phyloP scores from a whole-genome alignment of 352 stramenopile genomes.

The Phytophthora sojae region DNA sequence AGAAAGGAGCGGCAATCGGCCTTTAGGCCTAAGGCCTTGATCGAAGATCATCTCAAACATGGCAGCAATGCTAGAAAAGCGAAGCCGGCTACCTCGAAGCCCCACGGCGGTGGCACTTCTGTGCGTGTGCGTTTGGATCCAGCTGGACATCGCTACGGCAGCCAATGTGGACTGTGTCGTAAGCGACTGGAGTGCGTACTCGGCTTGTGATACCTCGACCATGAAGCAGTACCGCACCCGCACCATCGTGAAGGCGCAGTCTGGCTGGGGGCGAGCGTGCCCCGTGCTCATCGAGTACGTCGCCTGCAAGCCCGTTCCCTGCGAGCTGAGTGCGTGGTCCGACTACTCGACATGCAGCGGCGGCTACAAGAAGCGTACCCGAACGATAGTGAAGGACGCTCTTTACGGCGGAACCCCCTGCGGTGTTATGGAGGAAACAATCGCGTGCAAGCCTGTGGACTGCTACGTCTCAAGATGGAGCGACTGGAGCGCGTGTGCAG shows the following conservation, averaged over 20 bases:
- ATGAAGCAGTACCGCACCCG: constrained; percentile 53
- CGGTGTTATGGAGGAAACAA: constrained; percentile 38
- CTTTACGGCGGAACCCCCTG: constrained; percentile 51
- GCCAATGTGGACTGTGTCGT: constrained; percentile 67
- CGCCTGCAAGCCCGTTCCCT: constrained; percentile 52
- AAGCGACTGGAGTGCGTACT: constrained; percentile 50
- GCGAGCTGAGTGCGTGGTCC: constrained; percentile 47
- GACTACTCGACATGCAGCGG: constrained; percentile 43
- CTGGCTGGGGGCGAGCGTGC: constrained; percentile 41
- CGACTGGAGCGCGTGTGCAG: constrained; percentile 42
- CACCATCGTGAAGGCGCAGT: constrained; percentile 25
- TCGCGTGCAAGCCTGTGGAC: constrained; percentile 63
- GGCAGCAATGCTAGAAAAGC: not conserved
- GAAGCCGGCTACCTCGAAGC: not conserved
- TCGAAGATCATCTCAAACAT: not conserved
- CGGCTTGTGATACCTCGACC: constrained; percentile 40
- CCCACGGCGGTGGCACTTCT: not conserved
- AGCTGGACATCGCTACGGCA: not conserved
- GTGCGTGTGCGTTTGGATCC: constrained; percentile 1
- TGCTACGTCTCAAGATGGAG: constrained; percentile 62
- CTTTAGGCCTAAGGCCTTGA: constrained; percentile 8
- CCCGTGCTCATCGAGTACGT: constrained; percentile 47
- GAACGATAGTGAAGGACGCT: constrained; percentile 23
- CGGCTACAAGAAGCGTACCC: constrained; percentile 45
- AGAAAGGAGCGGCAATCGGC: not conserved